Percentiles rank a stretch among this genome's conserved stretches.
Evolutionary conservation across 2,329 filamentous ascomycete species (phyloP).

Genomic region (Exophiala calicioides): DNA sequence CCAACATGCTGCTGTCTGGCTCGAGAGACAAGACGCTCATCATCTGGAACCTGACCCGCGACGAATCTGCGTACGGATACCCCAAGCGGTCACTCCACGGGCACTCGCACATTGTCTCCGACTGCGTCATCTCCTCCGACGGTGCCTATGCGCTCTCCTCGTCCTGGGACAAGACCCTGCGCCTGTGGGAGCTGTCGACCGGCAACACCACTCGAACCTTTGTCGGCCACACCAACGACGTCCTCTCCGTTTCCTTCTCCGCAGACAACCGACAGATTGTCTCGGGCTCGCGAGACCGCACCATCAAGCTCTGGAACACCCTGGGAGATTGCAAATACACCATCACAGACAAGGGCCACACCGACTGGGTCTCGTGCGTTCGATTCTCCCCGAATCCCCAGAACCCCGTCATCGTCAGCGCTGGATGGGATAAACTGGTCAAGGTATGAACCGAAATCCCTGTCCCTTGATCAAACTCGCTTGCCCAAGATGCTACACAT

Average conservation of each 20-base stretch:
- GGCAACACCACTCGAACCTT: conserved; percentile 97
- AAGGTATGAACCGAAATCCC: conserved; percentile 83
- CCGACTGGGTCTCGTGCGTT: conserved; percentile 99
- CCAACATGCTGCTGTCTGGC: conserved; percentile 98
- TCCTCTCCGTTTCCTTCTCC: conserved; percentile 99
- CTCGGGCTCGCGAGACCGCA: conserved; percentile 95
- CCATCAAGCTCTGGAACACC: conserved; percentile 99
- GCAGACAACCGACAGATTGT: conserved; percentile 99
- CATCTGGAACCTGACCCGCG: conserved; percentile 99
- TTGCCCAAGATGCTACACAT: conserved; percentile 81
- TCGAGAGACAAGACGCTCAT: conserved; percentile 98
- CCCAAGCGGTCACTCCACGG: conserved; percentile 98
- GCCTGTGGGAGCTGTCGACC: conserved; percentile 97
- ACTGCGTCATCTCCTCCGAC: conserved; percentile 99
- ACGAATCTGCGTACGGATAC: conserved; percentile 97
- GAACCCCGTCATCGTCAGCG: conserved; percentile 98
- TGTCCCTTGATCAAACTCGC: conserved; percentile 9
- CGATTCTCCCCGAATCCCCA: conserved; percentile 99
- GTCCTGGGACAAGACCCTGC: conserved; percentile 99
- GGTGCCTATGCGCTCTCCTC: conserved; percentile 98
- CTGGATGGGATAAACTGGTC: conserved; percentile 99
- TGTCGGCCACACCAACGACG: conserved; percentile 98
- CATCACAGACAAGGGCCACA: conserved; percentile 99
- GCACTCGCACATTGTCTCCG: conserved; percentile 99
- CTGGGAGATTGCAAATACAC: conserved; percentile 99